These are phyloP conservation scores for Curvularia spicifera DNA, from an alignment of 2,329 filamentous ascomycete genomes.

Conservation along the genomic window DNA sequence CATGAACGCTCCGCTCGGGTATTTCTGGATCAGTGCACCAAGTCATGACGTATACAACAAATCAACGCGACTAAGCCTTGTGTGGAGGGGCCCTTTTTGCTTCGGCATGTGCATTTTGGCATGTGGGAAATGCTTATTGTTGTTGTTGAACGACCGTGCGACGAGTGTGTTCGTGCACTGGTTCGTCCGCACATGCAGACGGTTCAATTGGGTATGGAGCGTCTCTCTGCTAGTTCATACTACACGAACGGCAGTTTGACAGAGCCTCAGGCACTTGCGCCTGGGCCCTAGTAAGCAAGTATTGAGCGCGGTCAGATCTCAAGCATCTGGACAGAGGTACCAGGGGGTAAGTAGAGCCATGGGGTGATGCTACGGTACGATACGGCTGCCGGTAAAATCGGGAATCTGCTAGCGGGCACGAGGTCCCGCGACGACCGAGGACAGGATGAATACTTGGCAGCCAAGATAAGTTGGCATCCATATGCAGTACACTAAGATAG, in stretches of 20 bases:
- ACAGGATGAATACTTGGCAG: conserved; percentile 7
- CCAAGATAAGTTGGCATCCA: conserved; percentile 1
- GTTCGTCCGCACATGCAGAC: background rate
- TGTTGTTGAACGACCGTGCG: conserved; percentile 3
- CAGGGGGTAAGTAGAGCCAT: background rate
- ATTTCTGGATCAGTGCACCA: conserved; percentile 12
- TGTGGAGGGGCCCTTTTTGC: background rate
- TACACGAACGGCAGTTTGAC: background rate
- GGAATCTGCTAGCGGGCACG: background rate
- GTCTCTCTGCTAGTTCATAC: background rate
- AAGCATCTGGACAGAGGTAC: background rate
- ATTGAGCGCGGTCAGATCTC: background rate
- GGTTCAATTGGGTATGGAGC: background rate
- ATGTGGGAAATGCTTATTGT: conserved; percentile 7
- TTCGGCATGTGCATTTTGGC: conserved; percentile 4
- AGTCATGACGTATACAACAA: conserved; percentile 28
- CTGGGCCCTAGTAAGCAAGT: background rate
- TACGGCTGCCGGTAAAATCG: background rate
- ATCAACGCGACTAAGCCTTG: conserved; percentile 11
- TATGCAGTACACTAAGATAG: background rate
- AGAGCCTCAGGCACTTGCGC: background rate
- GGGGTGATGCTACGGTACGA: background rate
- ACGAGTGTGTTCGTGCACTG: background rate
- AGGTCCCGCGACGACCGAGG: conserved; percentile 2
- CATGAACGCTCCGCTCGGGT: conserved; percentile 11